Evolutionary conservation across 495 filamentous ascomycete genomes (phyloP), one percentile per base, ranked within the genome.

Genomic region (Darksidea phi): DNA sequence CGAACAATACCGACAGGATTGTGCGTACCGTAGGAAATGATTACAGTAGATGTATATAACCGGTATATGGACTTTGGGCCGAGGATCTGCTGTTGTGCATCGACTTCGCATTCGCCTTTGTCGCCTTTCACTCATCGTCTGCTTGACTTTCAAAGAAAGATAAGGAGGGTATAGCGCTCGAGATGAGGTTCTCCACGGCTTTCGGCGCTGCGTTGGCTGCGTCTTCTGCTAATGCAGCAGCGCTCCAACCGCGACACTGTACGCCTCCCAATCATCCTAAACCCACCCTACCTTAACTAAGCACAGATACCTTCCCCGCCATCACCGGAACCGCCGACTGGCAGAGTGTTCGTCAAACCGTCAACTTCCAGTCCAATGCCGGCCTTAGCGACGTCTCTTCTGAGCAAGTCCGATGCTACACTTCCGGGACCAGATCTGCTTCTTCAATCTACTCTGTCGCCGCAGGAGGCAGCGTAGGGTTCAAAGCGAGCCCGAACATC

Each of bases 341-440:
- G 79, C 72, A 76, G 37, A 77, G 75, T 47, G 78, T 81, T 48
- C 78, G 78, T 24, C 70, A 74, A 68, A 80, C 78, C 12, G 78
- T 77, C 49, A 82, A 82, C 72, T 79, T 72, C 74, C 75, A 81
- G 64, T 75, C 72, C 70, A 80, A 81, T 61, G 78, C 77, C 2
- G 78, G 78, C 25, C 78, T 81, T 32, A 78, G 77, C 10, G 74
- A 80, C 64, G 78, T 81, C 65, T 73, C 69, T 34, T 77, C 73
- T 15, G 68, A 72, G 1, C 74, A 74, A 15, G 79, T 82, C 60
- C 75, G 76, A 0, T 82, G 79, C 75, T 82, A 81, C 36, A 73
- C 73, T 13, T 70, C 76, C 7, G 78, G 77, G 54, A 68, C 64
- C 42, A 64, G 61, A 1, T 74, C 73, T 17, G 69, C 73, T 0